phyloP scores from a whole-genome alignment of 2,329 filamentous ascomycete species.

The Aspergillus candidus region DNA sequence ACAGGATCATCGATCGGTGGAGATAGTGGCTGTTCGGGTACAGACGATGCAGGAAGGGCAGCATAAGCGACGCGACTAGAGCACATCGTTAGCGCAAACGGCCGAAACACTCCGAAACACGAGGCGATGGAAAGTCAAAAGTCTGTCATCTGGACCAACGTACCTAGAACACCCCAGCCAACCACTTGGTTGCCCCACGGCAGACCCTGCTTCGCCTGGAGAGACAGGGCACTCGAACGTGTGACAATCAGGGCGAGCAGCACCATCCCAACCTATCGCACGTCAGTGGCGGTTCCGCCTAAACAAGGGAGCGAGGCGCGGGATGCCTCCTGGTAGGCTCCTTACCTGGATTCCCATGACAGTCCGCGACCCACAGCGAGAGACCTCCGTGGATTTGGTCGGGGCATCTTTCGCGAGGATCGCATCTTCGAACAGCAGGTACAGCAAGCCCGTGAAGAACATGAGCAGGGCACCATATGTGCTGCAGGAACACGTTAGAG shows the following conservation, averaged over 20 bases:
- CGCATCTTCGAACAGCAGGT: slow-evolving; percentile 71
- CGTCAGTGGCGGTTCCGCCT: not conserved
- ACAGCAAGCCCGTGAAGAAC: slow-evolving; percentile 67
- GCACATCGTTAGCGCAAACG: slow-evolving; percentile 6
- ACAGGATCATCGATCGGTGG: slow-evolving; percentile 80
- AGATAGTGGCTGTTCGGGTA: slow-evolving; percentile 83
- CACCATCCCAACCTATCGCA: slow-evolving; percentile 62
- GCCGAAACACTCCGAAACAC: not conserved
- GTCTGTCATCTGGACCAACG: slow-evolving; percentile 19
- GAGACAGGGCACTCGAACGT: slow-evolving; percentile 71
- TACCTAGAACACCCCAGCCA: slow-evolving; percentile 74
- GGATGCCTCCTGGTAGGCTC: not conserved
- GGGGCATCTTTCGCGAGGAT: slow-evolving; percentile 42
- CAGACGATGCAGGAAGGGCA: slow-evolving; percentile 75
- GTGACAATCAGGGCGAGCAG: slow-evolving; percentile 80
- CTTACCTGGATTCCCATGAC: slow-evolving; percentile 44
- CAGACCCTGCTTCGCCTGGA: slow-evolving; percentile 79
- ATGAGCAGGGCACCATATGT: slow-evolving; percentile 72
- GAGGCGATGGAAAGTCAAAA: not conserved
- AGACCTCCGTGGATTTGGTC: slow-evolving; percentile 13
- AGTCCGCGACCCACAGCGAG: slow-evolving; percentile 32
- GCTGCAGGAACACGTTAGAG: slow-evolving; percentile 39
- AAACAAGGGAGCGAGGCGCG: too few species aligned
- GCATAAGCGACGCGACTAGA: slow-evolving; percentile 63
- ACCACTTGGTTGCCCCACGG: slow-evolving; percentile 82